A percentile compares a stretch with the other conserved stretches of the same genome.
Conservation (phyloP, 2,329 filamentous ascomycete genomes). For the Fusarium coicis region DNA sequence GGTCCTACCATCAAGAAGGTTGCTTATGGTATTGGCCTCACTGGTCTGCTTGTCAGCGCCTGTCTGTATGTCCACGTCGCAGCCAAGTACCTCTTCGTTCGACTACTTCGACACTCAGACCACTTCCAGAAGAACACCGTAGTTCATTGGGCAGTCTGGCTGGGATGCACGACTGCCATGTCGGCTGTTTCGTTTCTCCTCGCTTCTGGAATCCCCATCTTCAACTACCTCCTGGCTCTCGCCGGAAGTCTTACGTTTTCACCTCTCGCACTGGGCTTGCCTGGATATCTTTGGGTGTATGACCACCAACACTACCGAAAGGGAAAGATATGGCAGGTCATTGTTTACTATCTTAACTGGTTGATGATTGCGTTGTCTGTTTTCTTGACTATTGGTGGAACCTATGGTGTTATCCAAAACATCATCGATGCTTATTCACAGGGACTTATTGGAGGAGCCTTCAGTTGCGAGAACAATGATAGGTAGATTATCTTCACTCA, state of each 20-base stretch:
- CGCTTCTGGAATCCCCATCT: constrained; percentile 40
- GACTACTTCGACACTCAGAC: constrained; percentile 50
- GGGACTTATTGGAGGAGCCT: constrained; percentile 17
- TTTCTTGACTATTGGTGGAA: constrained; percentile 16
- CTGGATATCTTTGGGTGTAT: constrained; percentile 41
- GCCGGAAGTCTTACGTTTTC: constrained; percentile 47
- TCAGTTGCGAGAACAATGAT: constrained; percentile 19
- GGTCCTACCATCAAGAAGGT: constrained; percentile 48
- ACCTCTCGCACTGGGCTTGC: constrained; percentile 45
- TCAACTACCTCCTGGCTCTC: constrained; percentile 49
- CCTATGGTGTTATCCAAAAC: constrained; percentile 20
- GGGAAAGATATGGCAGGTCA: constrained; percentile 3
- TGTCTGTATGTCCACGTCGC: constrained; percentile 52
- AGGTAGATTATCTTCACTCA: neutral
- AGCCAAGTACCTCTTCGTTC: constrained; percentile 55
- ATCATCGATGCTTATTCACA: constrained; percentile 18
- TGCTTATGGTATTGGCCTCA: constrained; percentile 47
- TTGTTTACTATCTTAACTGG: constrained; percentile 20
- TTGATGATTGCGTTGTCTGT: constrained; percentile 11
- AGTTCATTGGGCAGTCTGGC: constrained; percentile 52
- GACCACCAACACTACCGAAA: constrained; percentile 23
- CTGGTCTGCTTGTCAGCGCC: constrained; percentile 45
- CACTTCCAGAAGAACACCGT: constrained; percentile 51
- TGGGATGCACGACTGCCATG: constrained; percentile 45
- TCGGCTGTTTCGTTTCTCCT: constrained; percentile 36